phyloP scores from a whole-genome alignment of 352 stramenopile genomes.

The Globisporangium mamillatum region DNA sequence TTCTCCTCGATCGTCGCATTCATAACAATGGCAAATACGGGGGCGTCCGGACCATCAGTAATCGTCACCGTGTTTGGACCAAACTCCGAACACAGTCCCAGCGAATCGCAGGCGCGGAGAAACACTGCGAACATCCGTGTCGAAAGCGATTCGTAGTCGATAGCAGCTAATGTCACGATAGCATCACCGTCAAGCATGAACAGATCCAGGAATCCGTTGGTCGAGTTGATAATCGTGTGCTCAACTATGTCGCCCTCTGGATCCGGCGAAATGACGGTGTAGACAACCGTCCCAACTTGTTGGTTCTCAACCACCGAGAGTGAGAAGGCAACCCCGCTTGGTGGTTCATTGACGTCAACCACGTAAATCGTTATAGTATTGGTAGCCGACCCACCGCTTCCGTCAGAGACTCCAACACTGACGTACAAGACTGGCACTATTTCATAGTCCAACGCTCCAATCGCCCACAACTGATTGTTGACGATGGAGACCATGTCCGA shows the following conservation, averaged over 20 bases:
- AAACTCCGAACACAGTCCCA: slow-evolving; percentile 34
- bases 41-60: slow-evolving; percentile 38
- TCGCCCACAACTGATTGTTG: slow-evolving; percentile 10
- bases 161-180: slow-evolving; percentile 2
- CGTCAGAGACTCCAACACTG: slow-evolving; percentile 24
- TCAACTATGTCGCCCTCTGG: slow-evolving; percentile 39
- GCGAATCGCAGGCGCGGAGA: slow-evolving; percentile 39
- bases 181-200: slow-evolving; percentile 5
- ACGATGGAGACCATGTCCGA: slow-evolving; percentile 1
- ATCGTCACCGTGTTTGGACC: slow-evolving; percentile 38
- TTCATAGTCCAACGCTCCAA: slow-evolving; percentile 4
- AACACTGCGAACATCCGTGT: slow-evolving; percentile 26
- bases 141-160: slow-evolving; percentile 13
- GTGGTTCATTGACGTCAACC: slow-evolving; percentile 33
- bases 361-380: slow-evolving; percentile 24
- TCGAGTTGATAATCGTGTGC: slow-evolving; percentile 5
- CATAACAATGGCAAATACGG: slow-evolving; percentile 24
- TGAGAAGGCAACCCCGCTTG: slow-evolving; percentile 24
- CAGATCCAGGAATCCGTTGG: slow-evolving; percentile 8
- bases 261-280: slow-evolving; percentile 25
- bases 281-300: slow-evolving; percentile 24
- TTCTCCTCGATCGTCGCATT: slow-evolving; percentile 14
- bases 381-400: slow-evolving; percentile 17
- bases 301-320: slow-evolving; percentile 36
- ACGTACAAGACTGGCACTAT: slow-evolving; percentile 13